A percentile compares a stretch with the other conserved stretches of the same genome.
Evolutionary conservation across 1,284 basidiomycete species (phyloP).

Genomic region (Austroboletus novae-zelandiae): DNA sequence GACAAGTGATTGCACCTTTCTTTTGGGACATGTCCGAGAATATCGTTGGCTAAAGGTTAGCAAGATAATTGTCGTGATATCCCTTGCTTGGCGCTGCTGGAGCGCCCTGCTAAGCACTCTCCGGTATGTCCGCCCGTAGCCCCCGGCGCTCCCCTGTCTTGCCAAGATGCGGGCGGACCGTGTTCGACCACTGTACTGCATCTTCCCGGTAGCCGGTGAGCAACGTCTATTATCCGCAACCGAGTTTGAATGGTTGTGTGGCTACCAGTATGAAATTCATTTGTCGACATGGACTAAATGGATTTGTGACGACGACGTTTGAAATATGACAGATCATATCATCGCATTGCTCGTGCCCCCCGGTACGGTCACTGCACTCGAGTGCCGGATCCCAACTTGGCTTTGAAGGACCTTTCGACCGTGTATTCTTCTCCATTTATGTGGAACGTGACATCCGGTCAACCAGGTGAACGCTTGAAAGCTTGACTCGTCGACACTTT

Average conservation of each 20-base stretch:
- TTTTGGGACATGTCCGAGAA: slow-evolving; percentile 11
- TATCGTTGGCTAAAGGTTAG: slow-evolving; percentile 16
- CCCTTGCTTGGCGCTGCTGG: background rate
- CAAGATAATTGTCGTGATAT: slow-evolving; percentile 2
- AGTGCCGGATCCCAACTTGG: too few species aligned
- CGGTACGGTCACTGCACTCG: background rate
- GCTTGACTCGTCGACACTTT: background rate
- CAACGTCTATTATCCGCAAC: background rate
- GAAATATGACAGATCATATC: slow-evolving; percentile 6
- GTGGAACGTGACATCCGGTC: background rate
- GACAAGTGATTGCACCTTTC: slow-evolving; percentile 1
- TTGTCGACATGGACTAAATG: slow-evolving; percentile 3
- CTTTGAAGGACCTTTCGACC: background rate
- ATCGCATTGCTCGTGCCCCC: background rate
- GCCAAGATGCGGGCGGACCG: too few species aligned
- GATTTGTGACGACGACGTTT: slow-evolving; percentile 3
- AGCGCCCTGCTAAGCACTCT: background rate
- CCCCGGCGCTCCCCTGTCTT: background rate
- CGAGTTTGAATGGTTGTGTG: background rate
- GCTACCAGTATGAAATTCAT: slow-evolving; percentile 6
- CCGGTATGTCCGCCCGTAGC: background rate
- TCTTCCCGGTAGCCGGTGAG: background rate
- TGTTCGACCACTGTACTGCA: too few species aligned
- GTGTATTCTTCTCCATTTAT: background rate
- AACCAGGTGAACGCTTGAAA: background rate